phyloP scores from a whole-genome alignment of 1,284 basidiomycete species.

The Sporisorium graminicola region DNA sequence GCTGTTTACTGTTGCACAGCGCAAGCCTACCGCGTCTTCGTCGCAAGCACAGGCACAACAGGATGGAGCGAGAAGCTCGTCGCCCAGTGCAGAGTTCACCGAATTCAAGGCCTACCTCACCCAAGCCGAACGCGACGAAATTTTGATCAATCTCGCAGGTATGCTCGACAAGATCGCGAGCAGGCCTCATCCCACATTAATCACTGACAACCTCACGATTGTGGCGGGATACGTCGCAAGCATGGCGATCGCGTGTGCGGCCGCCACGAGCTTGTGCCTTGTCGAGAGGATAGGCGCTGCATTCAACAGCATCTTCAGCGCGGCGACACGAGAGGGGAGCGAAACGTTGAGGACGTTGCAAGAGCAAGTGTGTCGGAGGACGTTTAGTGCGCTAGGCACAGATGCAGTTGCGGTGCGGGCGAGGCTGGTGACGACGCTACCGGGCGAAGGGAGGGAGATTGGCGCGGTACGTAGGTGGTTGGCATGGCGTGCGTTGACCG shows the following conservation, averaged over 20 bases:
- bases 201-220: constrained; percentile 11
- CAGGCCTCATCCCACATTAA: neutral
- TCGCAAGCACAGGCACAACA: constrained; percentile 2
- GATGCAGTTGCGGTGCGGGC: constrained; percentile 19
- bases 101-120: constrained; percentile 28
- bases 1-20: constrained; percentile 11
- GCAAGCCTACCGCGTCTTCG: neutral
- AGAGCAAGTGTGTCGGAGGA: constrained; percentile 16
- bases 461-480: constrained; percentile 25
- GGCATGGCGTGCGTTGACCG: constrained; percentile 29
- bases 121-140: constrained; percentile 30
- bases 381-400: constrained; percentile 9
- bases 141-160: constrained; percentile 25
- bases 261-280: constrained; percentile 16
- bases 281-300: constrained; percentile 1
- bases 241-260: constrained; percentile 31
- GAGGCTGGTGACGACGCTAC: constrained; percentile 20
- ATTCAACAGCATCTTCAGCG: constrained; percentile 15
- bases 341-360: constrained; percentile 11
- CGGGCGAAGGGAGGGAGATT: constrained; percentile 11
- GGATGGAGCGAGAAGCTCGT: constrained; percentile 1
- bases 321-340: neutral
- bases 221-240: constrained; percentile 26
- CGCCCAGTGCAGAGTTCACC: constrained; percentile 14
- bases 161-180: constrained; percentile 10